Evolutionary conservation across 345 rosid genomes (phyloP).

Genomic region (Camelina hispida): DNA sequence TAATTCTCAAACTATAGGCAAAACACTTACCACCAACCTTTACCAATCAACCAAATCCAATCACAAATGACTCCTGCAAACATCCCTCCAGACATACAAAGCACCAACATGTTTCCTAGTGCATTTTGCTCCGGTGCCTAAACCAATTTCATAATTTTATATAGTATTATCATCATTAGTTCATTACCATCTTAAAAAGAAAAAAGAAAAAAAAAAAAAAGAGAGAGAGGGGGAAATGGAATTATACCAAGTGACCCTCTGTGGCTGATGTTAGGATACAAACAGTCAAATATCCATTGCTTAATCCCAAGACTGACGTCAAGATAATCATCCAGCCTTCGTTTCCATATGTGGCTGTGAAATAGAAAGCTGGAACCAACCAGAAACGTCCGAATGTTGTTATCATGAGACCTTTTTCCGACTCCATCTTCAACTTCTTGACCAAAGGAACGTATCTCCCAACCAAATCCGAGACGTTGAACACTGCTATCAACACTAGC

Average conservation of each 20-base stretch:
- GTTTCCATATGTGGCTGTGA: slow-evolving; percentile 69
- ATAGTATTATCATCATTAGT: not conserved
- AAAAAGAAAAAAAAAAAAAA: not conserved
- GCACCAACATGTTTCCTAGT: slow-evolving; percentile 68
- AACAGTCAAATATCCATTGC: slow-evolving; percentile 73
- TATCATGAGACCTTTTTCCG: slow-evolving; percentile 59
- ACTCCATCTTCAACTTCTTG: slow-evolving; percentile 55
- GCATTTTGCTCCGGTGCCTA: slow-evolving; percentile 91
- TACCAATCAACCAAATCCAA: slow-evolving; percentile 81
- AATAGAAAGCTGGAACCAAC: slow-evolving; percentile 75
- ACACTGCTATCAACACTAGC: slow-evolving; percentile 64
- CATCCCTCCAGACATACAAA: slow-evolving; percentile 57
- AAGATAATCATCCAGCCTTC: slow-evolving; percentile 84
- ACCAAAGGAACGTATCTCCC: slow-evolving; percentile 63
- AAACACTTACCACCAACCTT: slow-evolving; percentile 31
- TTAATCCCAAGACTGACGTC: slow-evolving; percentile 60
- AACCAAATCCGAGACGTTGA: slow-evolving; percentile 66
- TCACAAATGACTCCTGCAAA: slow-evolving; percentile 68
- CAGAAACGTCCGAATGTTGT: slow-evolving; percentile 58
- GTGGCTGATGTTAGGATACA: slow-evolving; percentile 75
- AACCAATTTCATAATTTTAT: not conserved
- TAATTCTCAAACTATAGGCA: not conserved
- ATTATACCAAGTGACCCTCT: slow-evolving; percentile 38
- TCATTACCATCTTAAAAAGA: not conserved
- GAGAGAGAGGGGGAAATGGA: not conserved